Percentiles rank a stretch among this genome's conserved stretches.
Evolutionary conservation across 1,284 basidiomycete species (phyloP).

Genomic region (Leucoagaricus sp.): DNA sequence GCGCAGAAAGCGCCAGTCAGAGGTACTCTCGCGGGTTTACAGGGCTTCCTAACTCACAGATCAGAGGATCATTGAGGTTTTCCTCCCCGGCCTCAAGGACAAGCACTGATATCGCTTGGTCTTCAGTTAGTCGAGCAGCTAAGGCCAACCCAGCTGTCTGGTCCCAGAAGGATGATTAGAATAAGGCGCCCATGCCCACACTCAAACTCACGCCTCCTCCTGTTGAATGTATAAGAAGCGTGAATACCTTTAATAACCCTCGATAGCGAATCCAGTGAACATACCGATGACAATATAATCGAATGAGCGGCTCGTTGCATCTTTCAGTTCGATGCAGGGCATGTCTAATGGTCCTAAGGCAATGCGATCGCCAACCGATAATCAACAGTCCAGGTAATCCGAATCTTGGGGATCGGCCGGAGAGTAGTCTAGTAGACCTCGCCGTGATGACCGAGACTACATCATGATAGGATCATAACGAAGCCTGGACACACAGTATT

Average conservation of each 20-base stretch:
- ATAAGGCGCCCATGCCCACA: not conserved
- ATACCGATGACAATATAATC: slow-evolving; percentile 1
- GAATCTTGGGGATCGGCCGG: no score
- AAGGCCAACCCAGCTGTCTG: slow-evolving; percentile 20
- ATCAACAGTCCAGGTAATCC: no score
- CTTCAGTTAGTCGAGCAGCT: slow-evolving; percentile 16
- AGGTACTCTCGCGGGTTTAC: not conserved
- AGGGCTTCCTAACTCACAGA: not conserved
- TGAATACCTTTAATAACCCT: not conserved
- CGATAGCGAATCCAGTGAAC: not conserved
- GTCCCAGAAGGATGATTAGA: not conserved
- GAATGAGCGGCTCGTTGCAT: not conserved
- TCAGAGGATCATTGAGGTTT: not conserved
- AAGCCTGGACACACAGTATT: no score
- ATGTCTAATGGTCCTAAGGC: not conserved
- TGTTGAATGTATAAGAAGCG: not conserved
- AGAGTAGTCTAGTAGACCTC: no score
- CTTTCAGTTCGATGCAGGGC: not conserved
- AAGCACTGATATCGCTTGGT: slow-evolving; percentile 17
- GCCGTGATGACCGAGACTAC: no score
- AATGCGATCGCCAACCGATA: not conserved
- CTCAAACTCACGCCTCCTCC: not conserved
- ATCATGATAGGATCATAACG: no score
- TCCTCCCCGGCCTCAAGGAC: slow-evolving; percentile 24
- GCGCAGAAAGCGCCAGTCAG: not conserved